Evolutionary conservation across 1,284 basidiomycete species (phyloP), one percentile per base, ranked within the genome.

Genomic region (Microbotryum violaceum): DNA sequence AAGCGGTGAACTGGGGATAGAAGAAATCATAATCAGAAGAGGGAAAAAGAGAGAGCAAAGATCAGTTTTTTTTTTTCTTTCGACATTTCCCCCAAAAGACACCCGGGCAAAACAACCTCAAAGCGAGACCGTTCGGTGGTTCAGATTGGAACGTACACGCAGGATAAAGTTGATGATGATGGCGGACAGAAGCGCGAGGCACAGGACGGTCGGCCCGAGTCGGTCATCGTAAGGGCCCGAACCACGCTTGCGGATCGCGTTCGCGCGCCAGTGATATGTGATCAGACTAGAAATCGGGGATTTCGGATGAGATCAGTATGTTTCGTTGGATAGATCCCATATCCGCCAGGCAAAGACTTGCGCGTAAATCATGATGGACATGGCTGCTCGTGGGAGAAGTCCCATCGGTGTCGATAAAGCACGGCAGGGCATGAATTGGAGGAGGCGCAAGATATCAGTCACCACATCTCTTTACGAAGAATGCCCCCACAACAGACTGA

Each of bases 191-290:
- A 96, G 80, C 25, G 89, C 85, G 63, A 89, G 78, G 75, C 91
- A 96, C 44, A 97, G 77, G 42, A 94, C 77, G 7, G 92, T 94
- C 88, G 94, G 71, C 8, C 93, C 93, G 58, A 97, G 77, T 61
- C 96, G 84, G 78, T 99, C 94, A 73, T 98, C 96, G 77, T 98
- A 98, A 2, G 94, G 93, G 25, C 92, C 94, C 57, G 88, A 84
- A 16, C 92, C 91, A 52, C 93, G 88, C 61, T 85, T 82, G 56
- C 93, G 85, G 74, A 99, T 99, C 25, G 92, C 91, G 33, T 84
- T 82, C 18, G 94, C 96, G 70, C 94, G 85, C 89, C 92, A 93
- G 76, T 97, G 93, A 76, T 93, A 97, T 49, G 91, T 91, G 70
- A 88, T 87, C 21, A 98, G 78, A n/a, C 60, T 63, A 61, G 48